Conservation (phyloP, 2,329 filamentous ascomycete species). For the Pseudocercospora macadamiae region DNA sequence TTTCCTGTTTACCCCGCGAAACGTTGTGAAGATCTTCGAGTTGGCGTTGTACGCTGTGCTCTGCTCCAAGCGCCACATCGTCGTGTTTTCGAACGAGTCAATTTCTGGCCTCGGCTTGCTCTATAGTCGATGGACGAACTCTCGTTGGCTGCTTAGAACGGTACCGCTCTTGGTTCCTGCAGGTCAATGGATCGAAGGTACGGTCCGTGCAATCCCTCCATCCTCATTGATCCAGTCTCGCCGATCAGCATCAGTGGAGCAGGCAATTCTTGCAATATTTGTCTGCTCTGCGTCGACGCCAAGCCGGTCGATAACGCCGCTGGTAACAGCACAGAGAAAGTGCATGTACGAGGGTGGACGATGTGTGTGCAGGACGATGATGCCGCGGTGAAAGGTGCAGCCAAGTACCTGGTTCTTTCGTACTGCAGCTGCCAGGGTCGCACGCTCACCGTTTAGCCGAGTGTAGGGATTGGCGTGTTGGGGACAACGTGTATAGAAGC, state of each 20-base stretch:
- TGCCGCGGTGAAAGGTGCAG: background rate
- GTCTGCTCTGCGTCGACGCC: background rate
- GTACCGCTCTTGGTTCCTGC: background rate
- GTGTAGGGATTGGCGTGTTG: background rate
- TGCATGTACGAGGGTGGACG: too few species aligned
- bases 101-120: background rate
- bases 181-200: background rate
- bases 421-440: background rate
- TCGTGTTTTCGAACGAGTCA: background rate
- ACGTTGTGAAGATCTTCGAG: background rate
- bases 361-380: background rate
- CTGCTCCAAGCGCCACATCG: background rate
- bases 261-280: background rate
- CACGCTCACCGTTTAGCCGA: background rate
- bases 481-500: background rate
- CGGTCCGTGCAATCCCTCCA: background rate
- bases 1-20: slow-evolving; percentile 5
- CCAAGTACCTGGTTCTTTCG: too few species aligned
- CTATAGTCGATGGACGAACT: background rate
- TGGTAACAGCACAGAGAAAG: background rate
- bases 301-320: background rate
- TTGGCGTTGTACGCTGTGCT: slow-evolving; percentile 3
- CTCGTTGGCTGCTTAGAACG: background rate
- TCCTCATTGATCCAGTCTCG: background rate
- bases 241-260: background rate